phyloP scores from a whole-genome alignment of 495 filamentous ascomycete genomes.

The Xylaria grammica region DNA sequence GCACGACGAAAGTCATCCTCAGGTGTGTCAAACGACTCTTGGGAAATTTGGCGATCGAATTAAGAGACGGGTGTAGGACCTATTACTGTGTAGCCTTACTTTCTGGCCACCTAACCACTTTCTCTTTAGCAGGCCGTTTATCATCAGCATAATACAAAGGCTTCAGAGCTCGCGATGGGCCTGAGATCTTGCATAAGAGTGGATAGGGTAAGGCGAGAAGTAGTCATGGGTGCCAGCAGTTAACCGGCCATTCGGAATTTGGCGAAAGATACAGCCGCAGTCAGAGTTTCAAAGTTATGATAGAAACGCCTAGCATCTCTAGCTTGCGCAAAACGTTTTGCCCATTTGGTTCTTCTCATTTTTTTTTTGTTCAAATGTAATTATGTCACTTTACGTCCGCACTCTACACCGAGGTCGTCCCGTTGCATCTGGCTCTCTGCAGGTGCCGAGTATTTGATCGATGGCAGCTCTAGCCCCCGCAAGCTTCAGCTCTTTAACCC shows the following conservation, averaged over 20 bases:
- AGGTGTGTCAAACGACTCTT: too few relatives aligned
- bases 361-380: too few relatives aligned
- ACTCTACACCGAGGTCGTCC: constrained; percentile 4
- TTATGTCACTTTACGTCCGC: constrained; percentile 27
- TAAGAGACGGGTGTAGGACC: too few relatives aligned
- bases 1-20: too few relatives aligned
- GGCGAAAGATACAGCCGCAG: constrained; percentile 25
- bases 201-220: constrained; percentile 18
- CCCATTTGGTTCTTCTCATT: constrained; percentile 27
- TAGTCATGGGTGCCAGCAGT: constrained; percentile 25
- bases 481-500: too few relatives aligned
- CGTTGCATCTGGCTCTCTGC: constrained; percentile 15
- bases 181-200: constrained; percentile 21
- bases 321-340: constrained; percentile 8
- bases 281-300: constrained; percentile 27
- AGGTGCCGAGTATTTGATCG: constrained; percentile 24
- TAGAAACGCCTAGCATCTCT: constrained; percentile 24
- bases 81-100: too few relatives aligned
- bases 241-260: constrained; percentile 33
- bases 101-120: too few relatives aligned
- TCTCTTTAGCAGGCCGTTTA: too few relatives aligned
- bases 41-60: too few relatives aligned
- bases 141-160: too few relatives aligned
- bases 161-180: constrained; percentile 20
- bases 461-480: constrained; percentile 28